Conservation (phyloP, 768 basidiomycete genomes). For the Kwoniella sp. region DNA sequence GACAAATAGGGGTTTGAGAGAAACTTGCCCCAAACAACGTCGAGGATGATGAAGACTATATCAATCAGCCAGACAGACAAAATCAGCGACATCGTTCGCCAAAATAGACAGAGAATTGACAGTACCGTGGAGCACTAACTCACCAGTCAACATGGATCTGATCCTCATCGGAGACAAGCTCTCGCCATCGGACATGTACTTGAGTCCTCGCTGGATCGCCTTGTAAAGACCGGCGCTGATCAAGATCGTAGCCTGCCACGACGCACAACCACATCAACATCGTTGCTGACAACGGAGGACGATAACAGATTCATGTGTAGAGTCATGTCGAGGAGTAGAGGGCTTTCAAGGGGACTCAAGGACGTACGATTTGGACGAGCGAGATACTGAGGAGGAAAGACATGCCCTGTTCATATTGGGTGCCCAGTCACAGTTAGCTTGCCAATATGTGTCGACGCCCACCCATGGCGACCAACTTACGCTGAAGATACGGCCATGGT, state of each 20-base stretch:
- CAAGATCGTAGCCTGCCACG: conserved; percentile 40
- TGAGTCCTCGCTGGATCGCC: conserved; percentile 36
- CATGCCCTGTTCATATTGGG: conserved; percentile 29
- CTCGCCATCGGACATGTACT: conserved; percentile 34
- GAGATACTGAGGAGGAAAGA: conserved; percentile 29
- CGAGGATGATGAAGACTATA: conserved; percentile 37
- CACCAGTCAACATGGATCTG: conserved; percentile 34
- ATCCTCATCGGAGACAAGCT: conserved; percentile 37
- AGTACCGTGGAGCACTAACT: no score
- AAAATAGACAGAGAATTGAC: no score
- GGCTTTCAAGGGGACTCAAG: no score
- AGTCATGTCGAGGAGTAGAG: not conserved
- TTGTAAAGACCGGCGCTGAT: conserved; percentile 41
- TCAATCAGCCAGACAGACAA: no score
- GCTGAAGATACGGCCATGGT: conserved; percentile 21
- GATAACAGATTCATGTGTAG: no score
- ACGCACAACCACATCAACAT: not conserved
- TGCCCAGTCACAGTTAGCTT: no score
- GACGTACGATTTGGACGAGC: conserved; percentile 34
- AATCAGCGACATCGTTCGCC: no score
- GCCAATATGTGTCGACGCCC: no score
- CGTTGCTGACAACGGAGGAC: no score
- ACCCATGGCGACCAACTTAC: conserved; percentile 1
- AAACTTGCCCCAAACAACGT: conserved; percentile 30
- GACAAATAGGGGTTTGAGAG: not conserved